A percentile compares a stretch with the other conserved stretches of the same genome.
phyloP scores from a whole-genome alignment of 345 rosid species.

The Tarenaya hassleriana region DNA sequence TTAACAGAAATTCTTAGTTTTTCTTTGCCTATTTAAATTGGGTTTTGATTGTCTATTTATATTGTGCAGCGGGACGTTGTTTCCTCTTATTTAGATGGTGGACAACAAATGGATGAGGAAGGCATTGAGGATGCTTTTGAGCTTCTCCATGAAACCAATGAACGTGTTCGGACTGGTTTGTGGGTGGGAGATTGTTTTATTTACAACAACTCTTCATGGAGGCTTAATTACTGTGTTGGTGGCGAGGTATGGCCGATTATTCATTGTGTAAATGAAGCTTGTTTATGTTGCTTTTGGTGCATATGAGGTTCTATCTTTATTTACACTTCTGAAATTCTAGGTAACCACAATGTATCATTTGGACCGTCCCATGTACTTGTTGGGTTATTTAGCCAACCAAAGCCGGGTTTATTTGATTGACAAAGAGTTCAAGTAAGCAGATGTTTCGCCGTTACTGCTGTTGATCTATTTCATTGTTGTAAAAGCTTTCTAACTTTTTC shows the following conservation, averaged over 20 bases:
- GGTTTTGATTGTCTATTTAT: slow-evolving; percentile 20
- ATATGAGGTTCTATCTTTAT: slow-evolving; percentile 2
- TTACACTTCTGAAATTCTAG: slow-evolving; percentile 30
- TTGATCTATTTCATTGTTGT: slow-evolving; percentile 5
- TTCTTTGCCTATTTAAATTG: slow-evolving; percentile 8
- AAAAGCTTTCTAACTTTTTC: slow-evolving; percentile 13
- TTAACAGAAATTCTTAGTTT: slow-evolving; percentile 13
- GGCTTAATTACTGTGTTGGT: slow-evolving; percentile 96
- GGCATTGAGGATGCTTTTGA: slow-evolving; percentile 98
- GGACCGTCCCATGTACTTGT: slow-evolving; percentile 98
- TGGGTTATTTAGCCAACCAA: slow-evolving; percentile 91
- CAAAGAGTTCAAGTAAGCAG: slow-evolving; percentile 91
- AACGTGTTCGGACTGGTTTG: slow-evolving; percentile 88
- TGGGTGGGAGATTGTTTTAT: slow-evolving; percentile 99
- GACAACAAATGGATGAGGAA: slow-evolving; percentile 83
- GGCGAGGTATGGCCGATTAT: slow-evolving; percentile 61
- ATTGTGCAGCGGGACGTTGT: slow-evolving; percentile 69
- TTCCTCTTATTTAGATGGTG: slow-evolving; percentile 70
- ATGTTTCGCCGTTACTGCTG: slow-evolving; percentile 10
- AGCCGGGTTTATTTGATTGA: slow-evolving; percentile 93
- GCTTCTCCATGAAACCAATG: slow-evolving; percentile 94
- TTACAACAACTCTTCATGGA: slow-evolving; percentile 91
- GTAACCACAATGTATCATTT: slow-evolving; percentile 96
- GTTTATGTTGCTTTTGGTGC: background rate
- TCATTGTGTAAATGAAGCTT: slow-evolving; percentile 1